Evolutionary conservation across 2,329 filamentous ascomycete genomes (phyloP), one percentile per base, ranked within the genome.

Genomic region (Alternaria sp.): DNA sequence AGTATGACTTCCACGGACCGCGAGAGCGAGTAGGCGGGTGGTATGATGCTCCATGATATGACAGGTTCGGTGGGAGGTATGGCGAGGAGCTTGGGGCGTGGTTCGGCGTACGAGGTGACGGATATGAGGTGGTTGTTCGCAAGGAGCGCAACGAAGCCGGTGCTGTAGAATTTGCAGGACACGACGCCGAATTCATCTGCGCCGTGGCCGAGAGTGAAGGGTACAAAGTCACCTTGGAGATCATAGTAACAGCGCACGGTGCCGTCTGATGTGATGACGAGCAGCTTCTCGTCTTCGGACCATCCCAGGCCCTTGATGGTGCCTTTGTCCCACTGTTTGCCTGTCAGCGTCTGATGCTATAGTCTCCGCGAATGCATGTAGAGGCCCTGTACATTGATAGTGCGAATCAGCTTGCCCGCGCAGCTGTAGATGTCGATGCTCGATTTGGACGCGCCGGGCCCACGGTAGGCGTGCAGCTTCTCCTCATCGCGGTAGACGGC

Each of bases 341-440:
- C 32, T 48, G 68, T 74, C 59, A 71, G 68, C 43, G 30, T 18
- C 22, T 26, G 28, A 22, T 26, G 16, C 12, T 5, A 6, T 44
- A 24, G 32, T 39, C 12, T 43, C 70, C 63, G 9, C 3, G n/a
- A 28, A n/a, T 24, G 39, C 12, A 28, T 39, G 36, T 36, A 16
- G 18, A 48, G 9, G 41, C n/a, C 22, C 66, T 80, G 63, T 75
- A 87, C 85, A 75, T 84, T 87, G 67, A 97, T 93, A 75, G 88
- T 88, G 71, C 90, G 89, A 64, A 99, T 90, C 59, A 93, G 87
- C 82, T 93, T 95, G 54, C 95, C 95, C 11, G 95, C 90, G 78
- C 91, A 94, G 75, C 92, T 97, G 83, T 97, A 97, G 55, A 99
- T 89, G 76, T 97, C 93, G 80, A 99, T 96, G 70, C 89, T 91